Conservation (phyloP, 805 yeast genomes). For the Candida easanensis region DNA sequence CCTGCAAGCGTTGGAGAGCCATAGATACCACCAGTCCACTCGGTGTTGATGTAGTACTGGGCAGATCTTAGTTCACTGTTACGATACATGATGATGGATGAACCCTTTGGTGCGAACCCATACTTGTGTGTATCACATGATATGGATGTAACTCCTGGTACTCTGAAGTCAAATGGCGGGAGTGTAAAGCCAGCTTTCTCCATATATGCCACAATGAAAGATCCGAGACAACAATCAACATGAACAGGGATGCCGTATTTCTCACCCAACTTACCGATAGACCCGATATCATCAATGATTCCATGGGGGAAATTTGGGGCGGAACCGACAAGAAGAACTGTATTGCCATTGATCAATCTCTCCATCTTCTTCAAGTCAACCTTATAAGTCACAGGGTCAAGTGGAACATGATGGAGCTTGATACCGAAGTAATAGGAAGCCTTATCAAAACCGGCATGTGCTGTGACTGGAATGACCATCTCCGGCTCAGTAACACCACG, state of each 20-base stretch:
- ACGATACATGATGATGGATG: slow-evolving; percentile 89
- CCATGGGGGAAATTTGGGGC: slow-evolving; percentile 99
- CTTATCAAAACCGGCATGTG: slow-evolving; percentile 94
- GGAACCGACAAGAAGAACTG: slow-evolving; percentile 84
- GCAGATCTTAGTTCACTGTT: slow-evolving; percentile 59
- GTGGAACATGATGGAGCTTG: slow-evolving; percentile 73
- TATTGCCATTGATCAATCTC: slow-evolving; percentile 68
- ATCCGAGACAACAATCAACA: slow-evolving; percentile 95
- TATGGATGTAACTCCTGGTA: slow-evolving; percentile 93
- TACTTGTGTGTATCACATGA: slow-evolving; percentile 99
- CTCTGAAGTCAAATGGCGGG: slow-evolving; percentile 72
- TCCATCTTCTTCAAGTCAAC: slow-evolving; percentile 65
- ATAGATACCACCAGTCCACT: slow-evolving; percentile 94
- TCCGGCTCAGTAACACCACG: slow-evolving; percentile 73
- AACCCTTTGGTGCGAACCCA: slow-evolving; percentile 98
- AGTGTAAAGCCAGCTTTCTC: slow-evolving; percentile 54
- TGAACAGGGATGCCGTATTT: slow-evolving; percentile 78
- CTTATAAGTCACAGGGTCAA: slow-evolving; percentile 63
- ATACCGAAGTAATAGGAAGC: slow-evolving; percentile 91
- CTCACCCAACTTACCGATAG: slow-evolving; percentile 56
- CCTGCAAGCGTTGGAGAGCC: slow-evolving; percentile 98
- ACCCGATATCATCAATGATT: slow-evolving; percentile 83
- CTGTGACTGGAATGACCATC: slow-evolving; percentile 82
- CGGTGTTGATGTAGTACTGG: slow-evolving; percentile 80
- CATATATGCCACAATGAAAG: slow-evolving; percentile 82